phyloP scores from a whole-genome alignment of 345 rosid species.

The Psidium friedrichsthalianum region DNA sequence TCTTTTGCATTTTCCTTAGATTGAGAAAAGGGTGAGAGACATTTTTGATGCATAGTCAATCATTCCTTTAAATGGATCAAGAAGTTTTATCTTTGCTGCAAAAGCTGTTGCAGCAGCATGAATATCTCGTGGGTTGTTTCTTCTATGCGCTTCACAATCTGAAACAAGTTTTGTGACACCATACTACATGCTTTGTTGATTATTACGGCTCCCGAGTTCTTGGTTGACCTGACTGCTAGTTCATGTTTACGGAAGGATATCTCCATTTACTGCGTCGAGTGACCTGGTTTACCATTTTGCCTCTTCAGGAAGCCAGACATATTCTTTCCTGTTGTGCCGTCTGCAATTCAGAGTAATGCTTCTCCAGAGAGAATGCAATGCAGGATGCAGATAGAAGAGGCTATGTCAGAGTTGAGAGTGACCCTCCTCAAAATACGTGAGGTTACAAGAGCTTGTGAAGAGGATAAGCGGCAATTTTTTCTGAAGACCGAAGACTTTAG shows the following conservation, averaged over 20 bases:
- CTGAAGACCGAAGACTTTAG: background rate
- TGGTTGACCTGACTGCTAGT: background rate
- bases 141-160: background rate
- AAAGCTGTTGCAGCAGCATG: background rate
- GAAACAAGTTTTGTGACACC: background rate
- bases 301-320: constrained; percentile 26
- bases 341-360: background rate
- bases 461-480: background rate
- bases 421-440: background rate
- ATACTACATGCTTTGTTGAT: background rate
- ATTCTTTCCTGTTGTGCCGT: constrained; percentile 19
- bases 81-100: background rate
- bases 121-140: background rate
- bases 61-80: background rate
- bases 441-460: background rate
- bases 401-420: background rate
- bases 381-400: background rate
- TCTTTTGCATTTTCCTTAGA: background rate
- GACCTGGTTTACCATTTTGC: background rate
- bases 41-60: background rate
- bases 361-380: background rate
- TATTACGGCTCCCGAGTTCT: background rate
- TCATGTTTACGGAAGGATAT: background rate
- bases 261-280: background rate
- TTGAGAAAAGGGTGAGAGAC: background rate